Conservation (phyloP, 768 basidiomycete genomes). For the Harrya chromipes region DNA sequence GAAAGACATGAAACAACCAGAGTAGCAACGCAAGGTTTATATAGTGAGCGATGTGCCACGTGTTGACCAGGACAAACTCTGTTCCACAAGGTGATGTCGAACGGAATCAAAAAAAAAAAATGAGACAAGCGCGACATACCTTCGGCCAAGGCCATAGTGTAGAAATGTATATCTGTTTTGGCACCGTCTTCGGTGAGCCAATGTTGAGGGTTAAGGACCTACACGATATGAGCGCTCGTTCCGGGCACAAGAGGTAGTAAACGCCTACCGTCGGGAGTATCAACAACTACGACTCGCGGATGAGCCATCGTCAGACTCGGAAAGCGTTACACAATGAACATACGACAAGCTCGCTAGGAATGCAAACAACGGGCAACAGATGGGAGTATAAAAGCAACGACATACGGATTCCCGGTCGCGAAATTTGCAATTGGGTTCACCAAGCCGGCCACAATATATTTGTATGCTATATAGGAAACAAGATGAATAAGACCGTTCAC, state of each 20-base stretch:
- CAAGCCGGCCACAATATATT: neutral
- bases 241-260: no score
- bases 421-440: neutral
- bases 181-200: no score
- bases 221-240: no score
- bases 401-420: neutral
- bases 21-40: constrained; percentile 56
- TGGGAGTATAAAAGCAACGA: neutral
- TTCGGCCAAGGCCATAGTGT: constrained; percentile 1
- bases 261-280: neutral
- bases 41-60: constrained; percentile 44
- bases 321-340: neutral
- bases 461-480: neutral
- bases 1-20: constrained; percentile 56
- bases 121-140: neutral
- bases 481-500: neutral
- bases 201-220: no score
- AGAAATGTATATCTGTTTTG: constrained; percentile 1
- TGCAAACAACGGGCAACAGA: neutral
- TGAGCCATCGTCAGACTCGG: neutral
- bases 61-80: constrained; percentile 40
- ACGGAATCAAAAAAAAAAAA: no score
- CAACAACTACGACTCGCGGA: neutral
- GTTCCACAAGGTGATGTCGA: no score
- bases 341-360: neutral